phyloP scores from a whole-genome alignment of 108 stramenopile genomes.

The Pseudonitzschia multiseries region DNA sequence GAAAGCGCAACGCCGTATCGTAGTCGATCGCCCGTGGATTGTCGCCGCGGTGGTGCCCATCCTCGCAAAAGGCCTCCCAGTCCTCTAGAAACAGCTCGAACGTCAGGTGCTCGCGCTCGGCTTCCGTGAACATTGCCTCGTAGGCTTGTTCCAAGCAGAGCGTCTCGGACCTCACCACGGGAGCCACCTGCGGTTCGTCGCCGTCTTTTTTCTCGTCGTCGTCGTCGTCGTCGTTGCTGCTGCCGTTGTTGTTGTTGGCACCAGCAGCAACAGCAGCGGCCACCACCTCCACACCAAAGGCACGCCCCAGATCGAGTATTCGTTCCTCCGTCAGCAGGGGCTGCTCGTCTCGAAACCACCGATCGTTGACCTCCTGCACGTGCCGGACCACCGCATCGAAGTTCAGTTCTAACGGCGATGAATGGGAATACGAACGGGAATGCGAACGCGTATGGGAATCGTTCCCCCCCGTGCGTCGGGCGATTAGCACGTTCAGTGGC shows the following conservation, averaged over 20 bases:
- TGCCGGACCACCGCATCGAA: constrained; percentile 50
- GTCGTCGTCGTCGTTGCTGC: not conserved
- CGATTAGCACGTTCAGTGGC: constrained; percentile 40
- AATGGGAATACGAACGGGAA: too few relatives aligned
- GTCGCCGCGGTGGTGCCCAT: not conserved
- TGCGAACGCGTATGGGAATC: too few relatives aligned
- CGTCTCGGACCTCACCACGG: not conserved
- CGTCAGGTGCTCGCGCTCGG: constrained; percentile 72
- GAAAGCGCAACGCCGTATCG: not conserved
- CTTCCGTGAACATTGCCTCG: constrained; percentile 63
- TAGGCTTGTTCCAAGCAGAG: constrained; percentile 51
- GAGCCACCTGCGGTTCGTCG: not conserved
- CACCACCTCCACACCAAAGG: constrained; percentile 25
- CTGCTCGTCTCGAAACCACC: constrained; percentile 63
- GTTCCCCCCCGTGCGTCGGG: not conserved
- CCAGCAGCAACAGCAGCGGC: not conserved
- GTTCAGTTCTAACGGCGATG: constrained; percentile 33
- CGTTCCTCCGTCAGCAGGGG: constrained; percentile 70
- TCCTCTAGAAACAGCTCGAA: constrained; percentile 82
- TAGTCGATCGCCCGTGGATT: not conserved
- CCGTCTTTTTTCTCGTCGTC: not conserved
- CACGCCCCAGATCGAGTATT: constrained; percentile 35
- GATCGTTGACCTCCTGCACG: constrained; percentile 56
- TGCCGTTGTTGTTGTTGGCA: not conserved
- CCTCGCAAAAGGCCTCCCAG: constrained; percentile 58